Conservation (phyloP, 306 rosid genomes). For the Geum urbanum region DNA sequence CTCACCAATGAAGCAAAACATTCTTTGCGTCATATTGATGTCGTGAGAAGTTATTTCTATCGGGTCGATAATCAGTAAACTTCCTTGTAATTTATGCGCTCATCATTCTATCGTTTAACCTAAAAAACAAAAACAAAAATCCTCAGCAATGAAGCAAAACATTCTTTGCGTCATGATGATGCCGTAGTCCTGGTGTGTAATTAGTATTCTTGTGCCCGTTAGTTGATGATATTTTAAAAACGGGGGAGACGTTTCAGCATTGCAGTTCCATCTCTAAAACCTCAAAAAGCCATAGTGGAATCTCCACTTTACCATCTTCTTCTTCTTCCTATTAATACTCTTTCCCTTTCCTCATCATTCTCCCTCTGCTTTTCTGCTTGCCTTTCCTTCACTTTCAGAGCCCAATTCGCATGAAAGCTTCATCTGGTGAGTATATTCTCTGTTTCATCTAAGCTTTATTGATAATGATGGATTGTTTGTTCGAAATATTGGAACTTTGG, state of each 20-base stretch:
- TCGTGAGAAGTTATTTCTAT: no score
- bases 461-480: not conserved
- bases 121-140: no score
- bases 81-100: no score
- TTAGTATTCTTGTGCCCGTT: no score
- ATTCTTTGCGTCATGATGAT: not conserved
- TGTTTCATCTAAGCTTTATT: not conserved
- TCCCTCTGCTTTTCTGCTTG: not conserved
- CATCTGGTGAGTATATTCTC: conserved; percentile 19
- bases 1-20: no score
- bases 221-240: no score
- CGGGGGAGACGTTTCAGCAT: no score
- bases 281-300: conserved; percentile 29
- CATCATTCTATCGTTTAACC: no score
- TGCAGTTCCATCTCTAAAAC: not conserved
- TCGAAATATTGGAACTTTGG: not conserved
- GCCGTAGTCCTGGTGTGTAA: no score
- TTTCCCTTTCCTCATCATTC: not conserved
- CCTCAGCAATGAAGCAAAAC: no score
- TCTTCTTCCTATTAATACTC: not conserved
- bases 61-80: no score
- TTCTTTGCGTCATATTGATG: no score
- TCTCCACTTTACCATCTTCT: conserved; percentile 35
- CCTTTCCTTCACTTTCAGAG: not conserved
- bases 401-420: conserved; percentile 29